Evolutionary conservation across 2,329 filamentous ascomycete species (phyloP).

Genomic region (Cladosporium oxysporum): DNA sequence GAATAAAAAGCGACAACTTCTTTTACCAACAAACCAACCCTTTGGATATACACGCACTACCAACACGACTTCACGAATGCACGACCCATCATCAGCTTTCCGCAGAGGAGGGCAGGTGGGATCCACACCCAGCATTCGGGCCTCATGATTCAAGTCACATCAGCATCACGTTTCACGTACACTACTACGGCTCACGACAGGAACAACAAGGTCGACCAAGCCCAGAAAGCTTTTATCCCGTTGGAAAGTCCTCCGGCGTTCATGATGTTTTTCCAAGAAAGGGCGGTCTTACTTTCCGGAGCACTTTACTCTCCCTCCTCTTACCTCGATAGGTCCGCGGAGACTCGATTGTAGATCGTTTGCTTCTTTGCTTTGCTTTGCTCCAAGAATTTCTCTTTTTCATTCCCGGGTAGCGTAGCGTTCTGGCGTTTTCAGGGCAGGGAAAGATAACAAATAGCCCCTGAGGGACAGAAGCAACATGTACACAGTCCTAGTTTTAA

Average conservation of each 20-base stretch:
- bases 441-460: not conserved
- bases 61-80: not conserved
- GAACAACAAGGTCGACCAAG: not conserved
- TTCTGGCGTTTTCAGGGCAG: not conserved
- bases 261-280: not conserved
- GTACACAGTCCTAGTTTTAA: not conserved
- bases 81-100: constrained; percentile 1
- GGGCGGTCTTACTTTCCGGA: not conserved
- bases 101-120: not conserved
- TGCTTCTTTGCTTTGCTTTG: not conserved
- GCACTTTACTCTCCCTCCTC: not conserved
- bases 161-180: not conserved
- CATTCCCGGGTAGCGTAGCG: not conserved
- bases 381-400: not conserved
- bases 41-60: not conserved
- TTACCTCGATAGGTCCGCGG: not conserved
- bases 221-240: not conserved
- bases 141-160: constrained; percentile 1
- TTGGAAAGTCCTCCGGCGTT: not conserved
- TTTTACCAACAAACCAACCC: not conserved
- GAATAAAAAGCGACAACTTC: not conserved
- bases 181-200: not conserved
- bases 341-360: no score
- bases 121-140: constrained; percentile 1
- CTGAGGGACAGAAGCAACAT: not conserved